These are phyloP conservation scores for Phialophora chinensis DNA, from an alignment of 2,329 filamentous ascomycete genomes.

Conservation along the genomic window DNA sequence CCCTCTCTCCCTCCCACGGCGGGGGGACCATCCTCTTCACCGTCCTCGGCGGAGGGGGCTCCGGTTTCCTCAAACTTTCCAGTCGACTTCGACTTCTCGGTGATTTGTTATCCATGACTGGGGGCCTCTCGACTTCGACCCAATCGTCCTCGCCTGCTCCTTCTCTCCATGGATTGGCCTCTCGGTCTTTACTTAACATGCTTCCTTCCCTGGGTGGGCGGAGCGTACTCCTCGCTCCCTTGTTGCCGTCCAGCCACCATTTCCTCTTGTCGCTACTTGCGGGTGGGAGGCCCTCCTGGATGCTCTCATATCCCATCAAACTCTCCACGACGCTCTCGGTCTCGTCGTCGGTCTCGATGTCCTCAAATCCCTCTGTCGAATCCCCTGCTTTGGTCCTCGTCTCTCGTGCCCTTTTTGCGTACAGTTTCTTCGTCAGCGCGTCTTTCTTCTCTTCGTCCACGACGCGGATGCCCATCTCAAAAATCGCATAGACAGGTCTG, in stretches of 20 bases:
- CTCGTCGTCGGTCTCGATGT: conserved; percentile 44
- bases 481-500: conserved; percentile 89
- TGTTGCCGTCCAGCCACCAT: conserved; percentile 70
- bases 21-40: conserved; percentile 32
- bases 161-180: conserved; percentile 78
- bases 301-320: conserved; percentile 77
- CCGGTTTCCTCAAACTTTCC: conserved; percentile 40
- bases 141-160: conserved; percentile 74
- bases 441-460: conserved; percentile 78
- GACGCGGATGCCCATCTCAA: conserved; percentile 81
- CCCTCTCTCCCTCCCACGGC: conserved; percentile 33
- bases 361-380: conserved; percentile 65
- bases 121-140: conserved; percentile 57
- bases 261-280: conserved; percentile 67
- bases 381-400: conserved; percentile 68
- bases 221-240: conserved; percentile 74
- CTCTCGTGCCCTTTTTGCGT: conserved; percentile 64
- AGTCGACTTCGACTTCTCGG: conserved; percentile 35
- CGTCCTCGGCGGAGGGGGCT: conserved; percentile 34
- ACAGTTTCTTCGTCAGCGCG: conserved; percentile 74
- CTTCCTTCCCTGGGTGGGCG: conserved; percentile 68
- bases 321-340: conserved; percentile 67
- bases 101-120: conserved; percentile 28
- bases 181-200: conserved; percentile 73
- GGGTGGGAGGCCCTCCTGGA: conserved; percentile 75